phyloP scores from a whole-genome alignment of 495 filamentous ascomycete species.

The Penicillium goetzii region DNA sequence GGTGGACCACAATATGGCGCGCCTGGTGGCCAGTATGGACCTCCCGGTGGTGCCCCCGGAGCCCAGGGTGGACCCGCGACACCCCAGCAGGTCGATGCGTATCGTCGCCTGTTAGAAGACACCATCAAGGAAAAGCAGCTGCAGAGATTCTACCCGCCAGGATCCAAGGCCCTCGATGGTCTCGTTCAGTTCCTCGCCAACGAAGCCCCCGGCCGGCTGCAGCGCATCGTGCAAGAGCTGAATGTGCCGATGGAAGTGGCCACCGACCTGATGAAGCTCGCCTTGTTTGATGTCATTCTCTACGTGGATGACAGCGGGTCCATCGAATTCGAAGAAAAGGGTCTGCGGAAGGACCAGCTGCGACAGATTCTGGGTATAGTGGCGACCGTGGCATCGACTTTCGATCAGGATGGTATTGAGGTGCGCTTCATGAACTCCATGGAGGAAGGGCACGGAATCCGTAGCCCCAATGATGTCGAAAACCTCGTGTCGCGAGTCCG shows the following conservation, averaged over 20 bases:
- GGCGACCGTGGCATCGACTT: conserved; percentile 66
- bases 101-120: conserved; percentile 55
- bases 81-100: conserved; percentile 53
- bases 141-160: conserved; percentile 57
- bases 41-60: conserved; percentile 30
- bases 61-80: conserved; percentile 41
- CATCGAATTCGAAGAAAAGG: conserved; percentile 67
- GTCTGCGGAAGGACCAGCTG: conserved; percentile 68
- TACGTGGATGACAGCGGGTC: conserved; percentile 77
- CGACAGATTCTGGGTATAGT: conserved; percentile 64
- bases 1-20: conserved; percentile 30
- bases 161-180: conserved; percentile 36
- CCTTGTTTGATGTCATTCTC: conserved; percentile 67
- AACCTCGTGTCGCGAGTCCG: conserved; percentile 57
- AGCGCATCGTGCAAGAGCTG: conserved; percentile 58
- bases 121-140: conserved; percentile 63
- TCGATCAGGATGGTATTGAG: conserved; percentile 71
- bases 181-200: conserved; percentile 42
- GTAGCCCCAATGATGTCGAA: conserved; percentile 60
- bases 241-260: conserved; percentile 63
- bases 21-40: conserved; percentile 34
- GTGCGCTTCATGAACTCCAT: conserved; percentile 72
- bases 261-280: conserved; percentile 68
- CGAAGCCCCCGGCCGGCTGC: conserved; percentile 53
- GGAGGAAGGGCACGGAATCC: conserved; percentile 56